Percentiles rank a stretch among this genome's conserved stretches.
These are phyloP conservation scores for Leptographium galeiforme DNA, from an alignment of 2,329 filamentous ascomycete species.

Conservation along the genomic window DNA sequence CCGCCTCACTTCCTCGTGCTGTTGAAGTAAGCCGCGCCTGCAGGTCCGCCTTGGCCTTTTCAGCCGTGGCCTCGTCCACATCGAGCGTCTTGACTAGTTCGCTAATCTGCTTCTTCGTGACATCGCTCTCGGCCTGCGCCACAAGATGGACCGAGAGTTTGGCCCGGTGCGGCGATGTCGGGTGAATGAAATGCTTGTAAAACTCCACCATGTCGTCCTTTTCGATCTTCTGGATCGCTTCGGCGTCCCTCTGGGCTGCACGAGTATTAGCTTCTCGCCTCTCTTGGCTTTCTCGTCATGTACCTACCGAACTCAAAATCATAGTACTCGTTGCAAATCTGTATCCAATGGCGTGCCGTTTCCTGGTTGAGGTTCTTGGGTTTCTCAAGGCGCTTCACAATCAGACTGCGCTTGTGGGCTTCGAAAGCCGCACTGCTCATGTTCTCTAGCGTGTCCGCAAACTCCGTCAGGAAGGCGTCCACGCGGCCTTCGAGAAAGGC, in stretches of 20 bases:
- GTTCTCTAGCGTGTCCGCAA: constrained; percentile 49
- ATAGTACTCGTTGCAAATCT: constrained; percentile 75
- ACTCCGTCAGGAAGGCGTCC: constrained; percentile 64
- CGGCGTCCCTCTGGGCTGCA: constrained; percentile 62
- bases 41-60: constrained; percentile 19
- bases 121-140: constrained; percentile 50
- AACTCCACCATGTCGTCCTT: constrained; percentile 73
- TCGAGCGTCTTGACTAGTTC: constrained; percentile 24
- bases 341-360: constrained; percentile 67
- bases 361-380: constrained; percentile 85
- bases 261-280: neutral
- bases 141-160: constrained; percentile 75
- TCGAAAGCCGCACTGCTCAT: constrained; percentile 83
- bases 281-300: neutral
- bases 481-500: constrained; percentile 79
- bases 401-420: constrained; percentile 75
- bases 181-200: constrained; percentile 62
- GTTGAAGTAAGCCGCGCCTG: constrained; percentile 21
- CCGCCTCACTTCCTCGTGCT: constrained; percentile 24
- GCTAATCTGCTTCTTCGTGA: constrained; percentile 26
- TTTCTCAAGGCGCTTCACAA: constrained; percentile 79
- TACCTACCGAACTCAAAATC: constrained; percentile 73
- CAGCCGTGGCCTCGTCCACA: constrained; percentile 18
- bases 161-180: constrained; percentile 57
- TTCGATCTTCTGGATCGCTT: constrained; percentile 56